Evolutionary conservation across 768 basidiomycete genomes (phyloP), one percentile per base, ranked within the genome.

Genomic region (Dentipellis sp.): DNA sequence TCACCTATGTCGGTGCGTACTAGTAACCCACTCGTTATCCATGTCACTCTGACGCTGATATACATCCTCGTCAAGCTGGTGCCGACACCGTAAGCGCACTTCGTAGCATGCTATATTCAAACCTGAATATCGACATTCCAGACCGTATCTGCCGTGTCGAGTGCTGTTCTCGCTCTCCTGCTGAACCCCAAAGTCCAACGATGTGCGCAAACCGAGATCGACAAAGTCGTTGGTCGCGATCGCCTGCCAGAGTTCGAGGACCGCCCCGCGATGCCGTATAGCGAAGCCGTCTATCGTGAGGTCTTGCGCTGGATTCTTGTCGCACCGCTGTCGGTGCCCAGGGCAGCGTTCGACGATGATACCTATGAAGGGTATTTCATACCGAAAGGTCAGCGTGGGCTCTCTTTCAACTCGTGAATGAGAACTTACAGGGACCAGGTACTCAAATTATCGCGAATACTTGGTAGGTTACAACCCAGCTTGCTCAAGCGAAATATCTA

Each of bases 281-380:
- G 58, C 5, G 49, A 52, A 7, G 61, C 61, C 5, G 29, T 62
- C 12, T 19, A 57, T 7, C 50, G 29, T 36, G 61, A 62, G 37
- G 37, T 40, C 4, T 35, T 56, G 7, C 23, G 55, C 11, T 56
- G 55, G 55, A n/a, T 49, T 17, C 34, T 19, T n/a, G 22, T 47
- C 9, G 12, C 17, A 22, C 49, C 47, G 3, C 14, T 45, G n/a
- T 35, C 34, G 10, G 10, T 49, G 6, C 17, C 34, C 14, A 19
- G 39, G 21, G 19, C 14, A 10, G 21, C 19, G 4, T 9, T 16
- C 5, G 14, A 37, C 14, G 36, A 37, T 22, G 37, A 40, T 42
- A 21, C 8, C 10, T 46, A 40, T 50, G 39, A 29, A 11, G 39
- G 21, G 22, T 14, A 34, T n/a, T 37, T 42, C 35, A 37, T 34